These are phyloP conservation scores for Discostella pseudostelligera DNA, from an alignment of 108 stramenopile genomes.

Conservation along the genomic window DNA sequence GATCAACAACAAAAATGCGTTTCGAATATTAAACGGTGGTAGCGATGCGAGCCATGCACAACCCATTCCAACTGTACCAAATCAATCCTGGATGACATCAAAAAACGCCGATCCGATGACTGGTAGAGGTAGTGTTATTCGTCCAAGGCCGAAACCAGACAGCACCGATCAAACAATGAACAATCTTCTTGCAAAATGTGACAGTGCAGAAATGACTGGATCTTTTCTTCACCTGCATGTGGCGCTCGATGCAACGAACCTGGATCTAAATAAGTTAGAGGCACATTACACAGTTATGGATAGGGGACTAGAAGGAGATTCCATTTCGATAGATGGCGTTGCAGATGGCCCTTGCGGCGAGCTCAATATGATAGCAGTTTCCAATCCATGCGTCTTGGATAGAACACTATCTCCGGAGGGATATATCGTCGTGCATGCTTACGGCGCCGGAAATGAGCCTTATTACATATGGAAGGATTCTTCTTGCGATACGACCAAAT, in stretches of 20 bases:
- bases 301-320: conserved; percentile 64
- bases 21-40: conserved; percentile 41
- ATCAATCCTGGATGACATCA: conserved; percentile 25
- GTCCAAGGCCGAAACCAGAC: conserved; percentile 14
- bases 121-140: conserved; percentile 33
- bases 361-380: conserved; percentile 90
- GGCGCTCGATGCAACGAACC: conserved; percentile 74
- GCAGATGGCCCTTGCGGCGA: conserved; percentile 82
- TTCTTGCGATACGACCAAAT: not conserved
- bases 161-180: conserved; percentile 11
- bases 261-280: conserved; percentile 67
- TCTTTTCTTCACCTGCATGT: conserved; percentile 91
- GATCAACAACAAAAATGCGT: conserved; percentile 54
- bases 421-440: conserved; percentile 88
- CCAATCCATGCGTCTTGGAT: conserved; percentile 87
- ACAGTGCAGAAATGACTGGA: conserved; percentile 78
- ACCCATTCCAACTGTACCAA: conserved; percentile 1
- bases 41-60: conserved; percentile 4
- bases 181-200: conserved; percentile 53
- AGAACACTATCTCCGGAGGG: conserved; percentile 79
- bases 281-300: conserved; percentile 94
- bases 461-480: conserved; percentile 76
- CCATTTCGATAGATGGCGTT: conserved; percentile 20
- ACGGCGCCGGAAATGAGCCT: conserved; percentile 90
- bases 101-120: conserved; percentile 39